phyloP scores from a whole-genome alignment of 148 eudicot genomes.

The Suaeda aralocaspica region DNA sequence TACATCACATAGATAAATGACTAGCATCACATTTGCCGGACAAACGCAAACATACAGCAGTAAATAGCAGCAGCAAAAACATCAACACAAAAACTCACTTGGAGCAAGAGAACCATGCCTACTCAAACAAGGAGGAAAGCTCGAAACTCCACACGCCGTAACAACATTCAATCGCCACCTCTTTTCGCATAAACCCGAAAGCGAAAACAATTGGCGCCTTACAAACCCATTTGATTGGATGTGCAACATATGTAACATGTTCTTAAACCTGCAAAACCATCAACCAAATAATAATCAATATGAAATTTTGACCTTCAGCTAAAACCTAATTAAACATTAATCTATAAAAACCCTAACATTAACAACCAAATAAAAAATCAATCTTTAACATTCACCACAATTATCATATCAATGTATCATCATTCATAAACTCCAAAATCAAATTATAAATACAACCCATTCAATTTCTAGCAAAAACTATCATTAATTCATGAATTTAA shows the following conservation, averaged over 20 bases:
- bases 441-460: constrained; percentile 5
- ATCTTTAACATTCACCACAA: background rate
- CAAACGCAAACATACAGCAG: background rate
- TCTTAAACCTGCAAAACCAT: constrained; percentile 28
- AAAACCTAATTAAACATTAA: background rate
- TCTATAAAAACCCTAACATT: background rate
- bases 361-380: background rate
- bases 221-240: constrained; percentile 31
- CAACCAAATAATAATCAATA: background rate
- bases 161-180: constrained; percentile 29
- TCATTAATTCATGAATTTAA: background rate
- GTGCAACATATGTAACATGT: constrained; percentile 41
- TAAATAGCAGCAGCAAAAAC: background rate
- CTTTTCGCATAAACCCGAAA: constrained; percentile 29
- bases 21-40: background rate
- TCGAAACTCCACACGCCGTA: constrained; percentile 30
- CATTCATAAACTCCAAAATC: background rate
- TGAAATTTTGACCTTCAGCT: background rate
- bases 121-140: constrained; percentile 28
- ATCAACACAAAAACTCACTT: constrained; percentile 18
- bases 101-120: constrained; percentile 21
- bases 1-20: too few relatives aligned
- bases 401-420: background rate
- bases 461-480: background rate
- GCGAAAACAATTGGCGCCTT: constrained; percentile 36